These are phyloP conservation scores for Cyberlindnera galapagoensis DNA, from an alignment of 805 yeast species.

Conservation along the genomic window DNA sequence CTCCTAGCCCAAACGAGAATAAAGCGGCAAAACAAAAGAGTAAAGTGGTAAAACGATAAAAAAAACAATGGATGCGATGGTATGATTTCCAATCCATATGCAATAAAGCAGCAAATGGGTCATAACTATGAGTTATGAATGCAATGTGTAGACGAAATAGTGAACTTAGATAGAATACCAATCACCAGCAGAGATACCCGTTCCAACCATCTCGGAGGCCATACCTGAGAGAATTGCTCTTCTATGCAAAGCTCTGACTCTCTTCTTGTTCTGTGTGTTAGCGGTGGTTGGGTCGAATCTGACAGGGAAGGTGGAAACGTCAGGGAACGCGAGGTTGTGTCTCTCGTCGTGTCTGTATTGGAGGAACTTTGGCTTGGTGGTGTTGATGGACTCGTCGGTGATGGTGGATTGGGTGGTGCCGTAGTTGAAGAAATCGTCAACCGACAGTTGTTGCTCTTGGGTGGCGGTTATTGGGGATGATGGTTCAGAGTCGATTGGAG, in stretches of 20 bases:
- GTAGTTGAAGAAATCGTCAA: slow-evolving; percentile 18
- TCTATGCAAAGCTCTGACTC: slow-evolving; percentile 23
- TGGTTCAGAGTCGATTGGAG: slow-evolving; percentile 6
- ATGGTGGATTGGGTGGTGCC: slow-evolving; percentile 6
- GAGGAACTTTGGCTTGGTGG: slow-evolving; percentile 14
- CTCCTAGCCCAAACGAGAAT: too few species aligned
- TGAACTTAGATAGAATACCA: too few species aligned
- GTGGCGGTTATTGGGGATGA: not conserved
- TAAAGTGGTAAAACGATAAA: slow-evolving; percentile 1
- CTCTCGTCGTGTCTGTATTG: slow-evolving; percentile 25
- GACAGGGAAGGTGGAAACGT: slow-evolving; percentile 24
- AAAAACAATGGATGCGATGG: too few species aligned
- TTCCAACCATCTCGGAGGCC: slow-evolving; percentile 27
- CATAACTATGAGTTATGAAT: too few species aligned
- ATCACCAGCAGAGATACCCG: slow-evolving; percentile 23
- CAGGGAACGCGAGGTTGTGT: slow-evolving; percentile 25
- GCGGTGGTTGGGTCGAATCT: slow-evolving; percentile 20
- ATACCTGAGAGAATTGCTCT: slow-evolving; percentile 24
- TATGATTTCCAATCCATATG: too few species aligned
- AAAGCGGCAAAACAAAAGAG: not conserved
- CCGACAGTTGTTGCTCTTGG: not conserved
- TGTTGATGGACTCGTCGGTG: not conserved
- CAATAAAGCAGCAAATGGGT: too few species aligned
- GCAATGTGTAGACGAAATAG: too few species aligned
- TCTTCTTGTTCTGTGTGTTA: slow-evolving; percentile 4